Base-by-base conservation (phyloP, 257 asterid genomes). In the Salvia rosmarinus region DNA sequence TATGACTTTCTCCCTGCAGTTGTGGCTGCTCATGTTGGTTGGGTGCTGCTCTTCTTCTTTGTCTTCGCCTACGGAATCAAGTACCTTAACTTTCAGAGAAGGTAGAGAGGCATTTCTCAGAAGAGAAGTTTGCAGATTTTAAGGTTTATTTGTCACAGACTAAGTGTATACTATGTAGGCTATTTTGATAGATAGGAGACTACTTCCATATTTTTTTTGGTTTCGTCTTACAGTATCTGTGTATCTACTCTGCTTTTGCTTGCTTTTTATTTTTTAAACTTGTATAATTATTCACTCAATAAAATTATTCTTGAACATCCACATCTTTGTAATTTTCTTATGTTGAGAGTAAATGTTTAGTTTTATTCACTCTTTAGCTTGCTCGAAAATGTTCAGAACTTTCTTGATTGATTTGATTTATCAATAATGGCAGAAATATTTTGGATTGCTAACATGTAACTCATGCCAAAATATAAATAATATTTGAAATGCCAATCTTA, bases 61-160 rank as follows among this genome's bases (percentile, higher is more conserved):
- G 95, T 90, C 25, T 90, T 90, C 23, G 94, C 93, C 0, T 90
- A 86, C 64, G 95, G 95, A 19, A 90, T 90, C 82, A 90, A 86
- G 90, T 90, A 79, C 87, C 88, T 90, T 13, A 90, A 90, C 89
- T 86, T 81, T 80, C 97, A 90, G 73, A 83, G 80, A 59, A 85
- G 95, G 78, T 88, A 56, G 60, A 51, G 12, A 64, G 37, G 43
- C 39, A 57, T 40, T 37, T 19, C 6, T 51, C 6, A 8, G 51
- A 39, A 11, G 43, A 37, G 2, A 37, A 6, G 2, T 37, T 44
- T 1, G 12, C 57, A 39, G 25, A 40, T 47, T 10, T 10, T 16
- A 13, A 57, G 67, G 20, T 67, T 51, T 61, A 46, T 72, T 28
- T 51, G 9, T 30, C 25, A 30, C 23, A 72, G 71, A 37, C 7